These are phyloP conservation scores for Avena insularis DNA, from an alignment of 176 grass and related monocot genomes.

Conservation along the genomic window DNA sequence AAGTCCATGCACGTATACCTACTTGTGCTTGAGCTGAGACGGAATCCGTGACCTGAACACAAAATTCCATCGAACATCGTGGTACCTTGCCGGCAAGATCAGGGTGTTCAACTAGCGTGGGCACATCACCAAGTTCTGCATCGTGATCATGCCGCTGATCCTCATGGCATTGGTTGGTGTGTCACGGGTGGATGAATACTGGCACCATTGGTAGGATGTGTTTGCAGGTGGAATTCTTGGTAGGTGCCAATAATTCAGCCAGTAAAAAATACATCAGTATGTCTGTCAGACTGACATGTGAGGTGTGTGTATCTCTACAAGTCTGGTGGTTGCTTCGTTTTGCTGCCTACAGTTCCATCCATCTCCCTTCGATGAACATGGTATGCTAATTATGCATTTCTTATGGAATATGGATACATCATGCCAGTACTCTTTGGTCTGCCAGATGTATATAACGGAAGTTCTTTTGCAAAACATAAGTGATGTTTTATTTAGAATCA, in stretches of 20 bases:
- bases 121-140: slow-evolving; percentile 53
- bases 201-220: slow-evolving; percentile 65
- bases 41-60: no score
- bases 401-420: background rate
- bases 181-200: slow-evolving; percentile 53
- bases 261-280: no score
- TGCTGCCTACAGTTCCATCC: slow-evolving; percentile 52
- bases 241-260: background rate
- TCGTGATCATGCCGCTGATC: slow-evolving; percentile 48
- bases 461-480: no score
- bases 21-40: no score
- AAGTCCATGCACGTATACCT: no score
- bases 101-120: slow-evolving; percentile 45
- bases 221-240: slow-evolving; percentile 46
- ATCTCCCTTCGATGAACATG: slow-evolving; percentile 31
- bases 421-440: background rate
- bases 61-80: background rate
- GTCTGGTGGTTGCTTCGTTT: slow-evolving; percentile 42
- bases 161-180: slow-evolving; percentile 41
- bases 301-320: background rate
- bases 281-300: background rate
- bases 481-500: no score
- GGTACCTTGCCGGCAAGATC: slow-evolving; percentile 57
- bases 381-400: background rate
- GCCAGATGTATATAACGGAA: no score